phyloP scores from a whole-genome alignment of 352 stramenopile genomes.

The Phytophthora foliorum region DNA sequence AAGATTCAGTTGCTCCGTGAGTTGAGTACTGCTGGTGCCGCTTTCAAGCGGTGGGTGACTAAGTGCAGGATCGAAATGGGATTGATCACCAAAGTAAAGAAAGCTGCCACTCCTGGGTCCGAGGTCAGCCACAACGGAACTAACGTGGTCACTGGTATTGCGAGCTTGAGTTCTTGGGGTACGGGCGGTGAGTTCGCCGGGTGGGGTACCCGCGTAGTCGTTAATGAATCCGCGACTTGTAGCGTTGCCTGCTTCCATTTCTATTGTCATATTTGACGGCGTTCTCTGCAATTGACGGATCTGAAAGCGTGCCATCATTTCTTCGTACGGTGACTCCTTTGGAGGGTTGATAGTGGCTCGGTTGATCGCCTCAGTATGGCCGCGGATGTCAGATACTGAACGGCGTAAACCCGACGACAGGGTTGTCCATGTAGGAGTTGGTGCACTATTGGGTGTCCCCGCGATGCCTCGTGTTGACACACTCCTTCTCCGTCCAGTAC shows the following conservation, averaged over 20 bases:
- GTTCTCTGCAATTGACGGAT: slow-evolving; percentile 44
- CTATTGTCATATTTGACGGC: slow-evolving; percentile 15
- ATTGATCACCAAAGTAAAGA: slow-evolving; percentile 13
- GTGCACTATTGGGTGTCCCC: neutral
- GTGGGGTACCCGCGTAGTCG: neutral
- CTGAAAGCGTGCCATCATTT: slow-evolving; percentile 68
- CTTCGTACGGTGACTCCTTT: slow-evolving; percentile 43
- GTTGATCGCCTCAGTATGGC: slow-evolving; percentile 1
- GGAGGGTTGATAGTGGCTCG: neutral
- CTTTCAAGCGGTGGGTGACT: slow-evolving; percentile 23
- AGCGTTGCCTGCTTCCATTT: slow-evolving; percentile 11
- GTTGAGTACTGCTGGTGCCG: slow-evolving; percentile 9
- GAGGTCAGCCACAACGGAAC: slow-evolving; percentile 1
- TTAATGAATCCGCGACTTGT: neutral
- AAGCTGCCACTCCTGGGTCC: slow-evolving; percentile 12
- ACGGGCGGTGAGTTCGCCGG: slow-evolving; percentile 7
- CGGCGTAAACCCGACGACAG: slow-evolving; percentile 19
- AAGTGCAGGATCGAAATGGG: slow-evolving; percentile 1
- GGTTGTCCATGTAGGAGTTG: slow-evolving; percentile 7
- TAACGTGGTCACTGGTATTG: slow-evolving; percentile 22
- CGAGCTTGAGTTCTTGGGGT: slow-evolving; percentile 19
- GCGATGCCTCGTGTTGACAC: slow-evolving; percentile 25
- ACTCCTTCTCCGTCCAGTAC: slow-evolving; percentile 17
- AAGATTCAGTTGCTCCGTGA: slow-evolving; percentile 22
- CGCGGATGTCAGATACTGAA: slow-evolving; percentile 29